phyloP scores from a whole-genome alignment of 768 basidiomycete species.

The Dioszegia aurantiaca region DNA sequence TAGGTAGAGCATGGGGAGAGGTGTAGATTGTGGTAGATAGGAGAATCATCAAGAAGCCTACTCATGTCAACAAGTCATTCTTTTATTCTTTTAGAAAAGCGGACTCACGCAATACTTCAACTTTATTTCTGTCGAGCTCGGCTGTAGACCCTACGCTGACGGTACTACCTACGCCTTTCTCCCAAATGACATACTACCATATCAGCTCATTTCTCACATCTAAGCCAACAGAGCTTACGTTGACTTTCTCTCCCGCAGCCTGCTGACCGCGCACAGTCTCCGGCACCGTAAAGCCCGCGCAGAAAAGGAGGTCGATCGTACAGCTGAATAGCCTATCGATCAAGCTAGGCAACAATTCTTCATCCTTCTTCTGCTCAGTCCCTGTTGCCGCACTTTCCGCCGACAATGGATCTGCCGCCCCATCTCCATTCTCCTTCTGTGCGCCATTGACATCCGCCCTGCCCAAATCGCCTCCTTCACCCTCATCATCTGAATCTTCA shows the following conservation, averaged over 20 bases:
- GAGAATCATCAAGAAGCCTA: conserved; percentile 70
- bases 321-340: conserved; percentile 76
- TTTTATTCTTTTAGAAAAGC: neutral
- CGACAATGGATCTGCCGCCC: conserved; percentile 1
- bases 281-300: conserved; percentile 89
- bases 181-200: conserved; percentile 60
- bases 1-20: conserved; percentile 65
- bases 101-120: conserved; percentile 71
- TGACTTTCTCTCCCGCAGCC: conserved; percentile 48
- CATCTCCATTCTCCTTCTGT: conserved; percentile 15
- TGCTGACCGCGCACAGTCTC: conserved; percentile 44
- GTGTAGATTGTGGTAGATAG: conserved; percentile 88
- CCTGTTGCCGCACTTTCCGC: neutral
- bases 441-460: neutral
- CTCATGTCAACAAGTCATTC: neutral
- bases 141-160: conserved; percentile 64
- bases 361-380: conserved; percentile 45
- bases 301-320: conserved; percentile 82
- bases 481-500: conserved; percentile 41
- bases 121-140: conserved; percentile 73
- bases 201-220: conserved; percentile 14
- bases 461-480: conserved; percentile 17
- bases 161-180: conserved; percentile 90
- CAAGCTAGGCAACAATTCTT: conserved; percentile 64
- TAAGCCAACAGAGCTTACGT: conserved; percentile 32